Base-by-base conservation (phyloP, 164 flowering plant genomes). In the Buxus sempervirens region DNA sequence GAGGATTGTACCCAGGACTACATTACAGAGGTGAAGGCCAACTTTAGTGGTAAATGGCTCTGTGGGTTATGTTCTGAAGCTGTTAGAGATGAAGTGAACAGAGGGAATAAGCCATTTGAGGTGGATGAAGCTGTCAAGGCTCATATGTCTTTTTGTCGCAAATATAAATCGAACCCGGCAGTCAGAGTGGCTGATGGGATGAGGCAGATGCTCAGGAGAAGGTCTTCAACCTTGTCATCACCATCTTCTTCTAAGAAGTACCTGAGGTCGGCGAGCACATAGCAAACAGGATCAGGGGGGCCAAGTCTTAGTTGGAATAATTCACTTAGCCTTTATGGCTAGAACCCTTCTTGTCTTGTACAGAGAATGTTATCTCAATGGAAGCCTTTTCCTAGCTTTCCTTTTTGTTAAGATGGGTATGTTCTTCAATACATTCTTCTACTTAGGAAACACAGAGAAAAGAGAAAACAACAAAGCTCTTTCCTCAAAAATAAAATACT, bases 41-140 rank as follows among this genome's bases (percentile, higher is more conserved):
- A 85, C 32, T 94, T 94, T 58, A 85, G 81, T 2, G 98, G 90
- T 24, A 90, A 90, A 82, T 94, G 96, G 96, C 82, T 94, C 10
- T 94, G 98, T 75, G 97, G 98, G 57, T 68, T 91, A 64, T 94
- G 98, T 75, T 89, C 97, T 20, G 95, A 88, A 66, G 98, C 98
- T 0, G 97, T 91, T 0, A 80, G 85, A 67, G 95, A 94, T 70
- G 98, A 94, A 68, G 83, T 82, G 1, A 77, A 59, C 24, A 80
- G 84, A 70, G 81, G 82, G 12, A 80, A 75, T 51, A 75, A 74
- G 66, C 75, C 67, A 42, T 69, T 41, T 32, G 78, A 67, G 5
- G 62, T 88, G 68, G 91, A 85, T 49, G 90, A 88, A 58, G 93
- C 97, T n/a, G 72, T 91, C 65, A 82, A 70, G 53, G 85, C 88